Evolutionary conservation across 164 flowering plant species (phyloP), one percentile per base, ranked within the genome.

Genomic region (Buxus sempervirens): DNA sequence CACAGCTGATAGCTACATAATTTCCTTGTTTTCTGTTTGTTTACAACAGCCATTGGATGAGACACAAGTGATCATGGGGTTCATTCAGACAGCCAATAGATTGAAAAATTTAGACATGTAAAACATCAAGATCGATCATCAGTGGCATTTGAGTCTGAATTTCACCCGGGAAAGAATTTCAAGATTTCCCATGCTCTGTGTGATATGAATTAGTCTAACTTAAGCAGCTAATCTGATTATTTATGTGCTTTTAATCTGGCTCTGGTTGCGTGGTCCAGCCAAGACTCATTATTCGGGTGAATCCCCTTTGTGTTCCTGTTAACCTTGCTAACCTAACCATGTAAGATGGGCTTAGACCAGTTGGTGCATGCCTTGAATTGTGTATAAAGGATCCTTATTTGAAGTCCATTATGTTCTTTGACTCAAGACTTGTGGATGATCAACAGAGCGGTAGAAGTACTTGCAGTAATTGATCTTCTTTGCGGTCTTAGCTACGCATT

Each of bases 81-180:
- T 87, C 67, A 69, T 83, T 45, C 76, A 60, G 24, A 81, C 86
- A 0, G 81, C 86, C 23, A 87, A 83, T 82, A 72, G 76, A 71
- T 78, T 68, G 68, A 78, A 63, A 54, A 72, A 6, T 15, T 4
- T 45, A 10, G 18, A 45, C 51, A 45, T 10, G 51, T 45, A 45
- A 15, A 45, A 15, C 38, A 4, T 15, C 16, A 45, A 4, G 51
- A 45, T 32, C 38, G 38, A 32, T 32, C 51, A 4, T 10, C 18
- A 15, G 51, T 15, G 51, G 18, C 51, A 32, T 32, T 15, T 45
- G 13, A 45, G 51, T 45, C 14, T 45, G 51, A 4, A 10, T 10
- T 1, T 45, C 51, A 45, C 51, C 14, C 51, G 51, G 51, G 51
- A 45, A 45, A 45, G 12, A 15, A 45, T 5, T 1, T 45, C 2